Evolutionary conservation across 179 eudicot genomes (phyloP).

Genomic region (Actinidia chinensis): DNA sequence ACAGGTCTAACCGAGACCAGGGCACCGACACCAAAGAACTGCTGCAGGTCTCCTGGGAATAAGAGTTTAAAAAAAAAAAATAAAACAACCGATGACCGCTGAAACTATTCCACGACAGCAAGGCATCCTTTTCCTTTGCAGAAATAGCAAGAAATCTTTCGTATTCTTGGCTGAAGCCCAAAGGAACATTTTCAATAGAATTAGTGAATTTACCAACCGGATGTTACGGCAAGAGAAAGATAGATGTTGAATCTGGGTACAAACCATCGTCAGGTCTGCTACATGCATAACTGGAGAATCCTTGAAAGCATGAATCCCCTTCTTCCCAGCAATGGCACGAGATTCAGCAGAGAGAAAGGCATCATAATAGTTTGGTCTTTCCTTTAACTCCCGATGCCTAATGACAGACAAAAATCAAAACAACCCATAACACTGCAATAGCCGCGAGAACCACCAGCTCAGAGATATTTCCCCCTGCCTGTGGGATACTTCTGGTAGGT

Average conservation of each 20-base stretch:
- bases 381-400: conserved; percentile 87
- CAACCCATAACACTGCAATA: no score
- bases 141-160: conserved; percentile 80
- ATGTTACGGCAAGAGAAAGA: neutral
- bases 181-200: conserved; percentile 13
- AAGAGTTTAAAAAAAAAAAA: conserved; percentile 75
- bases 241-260: conserved; percentile 22
- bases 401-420: conserved; percentile 66
- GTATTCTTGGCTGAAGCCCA: conserved; percentile 84
- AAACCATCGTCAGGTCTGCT: conserved; percentile 75
- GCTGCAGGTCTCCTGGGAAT: conserved; percentile 89
- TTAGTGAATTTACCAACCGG: conserved; percentile 8
- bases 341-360: conserved; percentile 84
- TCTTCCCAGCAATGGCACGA: conserved; percentile 69
- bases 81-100: conserved; percentile 97
- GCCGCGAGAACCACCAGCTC: conserved; percentile 87
- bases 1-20: conserved; percentile 85
- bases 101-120: conserved; percentile 92
- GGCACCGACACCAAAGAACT: conserved; percentile 93
- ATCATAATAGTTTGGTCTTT: conserved; percentile 83
- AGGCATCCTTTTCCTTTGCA: conserved; percentile 68
- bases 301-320: conserved; percentile 70
- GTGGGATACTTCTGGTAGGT: conserved; percentile 50
- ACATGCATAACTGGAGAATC: conserved; percentile 68
- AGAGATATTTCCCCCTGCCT: conserved; percentile 64